phyloP scores from a whole-genome alignment of 768 basidiomycete genomes.

The Hygrocybe coccinea region DNA sequence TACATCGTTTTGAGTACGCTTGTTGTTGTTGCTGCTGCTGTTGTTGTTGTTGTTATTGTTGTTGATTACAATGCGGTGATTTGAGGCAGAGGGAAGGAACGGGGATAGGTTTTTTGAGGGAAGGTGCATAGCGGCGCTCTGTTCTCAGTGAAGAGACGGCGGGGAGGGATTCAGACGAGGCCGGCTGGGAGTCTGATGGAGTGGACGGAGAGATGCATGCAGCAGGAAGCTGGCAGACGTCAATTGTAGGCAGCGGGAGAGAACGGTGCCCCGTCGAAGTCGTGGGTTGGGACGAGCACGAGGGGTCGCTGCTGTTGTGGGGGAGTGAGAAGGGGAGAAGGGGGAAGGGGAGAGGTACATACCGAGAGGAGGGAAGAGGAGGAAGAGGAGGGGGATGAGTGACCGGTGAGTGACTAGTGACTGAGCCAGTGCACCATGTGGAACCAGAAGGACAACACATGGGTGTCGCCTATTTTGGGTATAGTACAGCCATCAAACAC shows the following conservation, averaged over 20 bases:
- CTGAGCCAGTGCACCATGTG: conserved; percentile 14
- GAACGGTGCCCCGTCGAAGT: conserved; percentile 4
- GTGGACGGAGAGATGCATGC: conserved; percentile 39
- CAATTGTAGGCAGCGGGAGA: conserved; percentile 9
- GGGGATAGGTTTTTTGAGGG: conserved; percentile 41
- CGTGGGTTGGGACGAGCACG: background rate
- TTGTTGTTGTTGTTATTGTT: too few species aligned
- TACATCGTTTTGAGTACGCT: conserved; percentile 39
- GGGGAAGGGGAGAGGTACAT: conserved; percentile 10
- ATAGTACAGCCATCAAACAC: too few species aligned
- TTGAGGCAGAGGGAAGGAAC: conserved; percentile 37
- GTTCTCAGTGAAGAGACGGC: conserved; percentile 27
- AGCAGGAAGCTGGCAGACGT: conserved; percentile 20
- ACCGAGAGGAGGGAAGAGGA: conserved; percentile 9
- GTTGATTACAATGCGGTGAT: too few species aligned
- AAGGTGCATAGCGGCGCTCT: conserved; percentile 40
- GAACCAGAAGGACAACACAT: background rate
- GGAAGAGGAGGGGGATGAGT: conserved; percentile 8
- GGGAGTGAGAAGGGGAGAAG: too few species aligned
- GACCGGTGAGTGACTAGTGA: too few species aligned
- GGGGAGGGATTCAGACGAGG: conserved; percentile 50
- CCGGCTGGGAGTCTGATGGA: conserved; percentile 52
- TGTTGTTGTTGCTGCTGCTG: too few species aligned
- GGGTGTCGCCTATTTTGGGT: too few species aligned
- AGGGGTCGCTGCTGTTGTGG: too few species aligned